A percentile compares a stretch with the other conserved stretches of the same genome.
Conservation (phyloP, 306 rosid genomes). For the Carpinus viminea region DNA sequence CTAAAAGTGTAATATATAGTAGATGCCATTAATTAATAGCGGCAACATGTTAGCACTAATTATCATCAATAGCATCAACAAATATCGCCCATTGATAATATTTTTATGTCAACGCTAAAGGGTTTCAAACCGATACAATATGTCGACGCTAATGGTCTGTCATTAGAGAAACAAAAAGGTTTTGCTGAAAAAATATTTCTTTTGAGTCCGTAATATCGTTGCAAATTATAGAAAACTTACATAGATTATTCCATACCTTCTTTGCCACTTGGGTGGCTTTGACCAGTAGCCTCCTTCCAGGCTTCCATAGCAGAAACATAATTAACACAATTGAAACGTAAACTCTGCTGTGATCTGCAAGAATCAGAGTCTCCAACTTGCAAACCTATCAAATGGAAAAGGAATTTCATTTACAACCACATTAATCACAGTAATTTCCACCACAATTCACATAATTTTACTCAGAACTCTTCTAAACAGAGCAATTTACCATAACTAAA, state of each 20-base stretch:
- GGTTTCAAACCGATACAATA: no score
- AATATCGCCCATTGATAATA: no score
- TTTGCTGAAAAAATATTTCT: no score
- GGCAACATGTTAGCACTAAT: no score
- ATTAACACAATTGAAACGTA: constrained; percentile 62
- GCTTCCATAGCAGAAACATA: not conserved
- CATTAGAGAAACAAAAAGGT: no score
- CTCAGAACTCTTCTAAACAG: not conserved
- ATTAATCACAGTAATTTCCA: not conserved
- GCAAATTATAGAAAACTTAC: no score
- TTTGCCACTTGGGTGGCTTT: constrained; percentile 17
- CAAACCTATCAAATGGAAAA: constrained; percentile 24
- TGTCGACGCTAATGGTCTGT: no score
- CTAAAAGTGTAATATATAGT: no score
- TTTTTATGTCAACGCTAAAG: no score
- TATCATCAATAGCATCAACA: no score
- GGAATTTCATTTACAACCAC: not conserved
- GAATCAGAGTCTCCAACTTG: constrained; percentile 32
- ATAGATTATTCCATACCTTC: not conserved
- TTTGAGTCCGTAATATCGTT: no score
- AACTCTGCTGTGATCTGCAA: constrained; percentile 35
- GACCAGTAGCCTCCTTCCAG: constrained; percentile 18
- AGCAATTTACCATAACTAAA: not conserved
- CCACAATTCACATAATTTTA: not conserved
- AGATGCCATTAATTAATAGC: no score